Evolutionary conservation across 2,329 filamentous ascomycete genomes (phyloP), one percentile per base, ranked within the genome.

Genomic region (Aspergillus sp.): DNA sequence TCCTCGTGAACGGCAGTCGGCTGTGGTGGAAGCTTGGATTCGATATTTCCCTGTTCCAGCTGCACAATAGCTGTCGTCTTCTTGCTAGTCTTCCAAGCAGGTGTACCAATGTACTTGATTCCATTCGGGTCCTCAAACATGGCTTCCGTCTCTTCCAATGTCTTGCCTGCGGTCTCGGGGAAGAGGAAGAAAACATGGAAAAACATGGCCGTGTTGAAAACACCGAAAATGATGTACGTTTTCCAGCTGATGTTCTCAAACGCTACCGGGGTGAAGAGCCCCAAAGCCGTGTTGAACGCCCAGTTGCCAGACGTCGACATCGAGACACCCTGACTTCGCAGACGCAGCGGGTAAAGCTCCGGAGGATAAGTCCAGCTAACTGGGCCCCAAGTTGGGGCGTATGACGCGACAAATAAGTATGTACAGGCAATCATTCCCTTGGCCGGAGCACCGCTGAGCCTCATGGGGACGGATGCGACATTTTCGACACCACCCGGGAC

Each of bases 91-190:
- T 67, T 65, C 71, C 70, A 73, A 1, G 70, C 59, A 8, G 52
- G 45, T 1, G 66, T 62, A 0, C 64, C 59, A 8, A 61, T 35
- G 41, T 55, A 58, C 34, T 48, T 51, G 27, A 55, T 45, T 5
- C 59, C 58, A 9, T 57, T 46, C 11, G 63, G 61, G 28, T 66
- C 62, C 31, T 62, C 63, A 57, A 90, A 90, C 50, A 90, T 82
- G 5, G 81, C 78, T 52, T 86, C 84, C 61, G 88, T 83, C 64
- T 90, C 85, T 61, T 90, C 86, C 0, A 90, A 77, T 0, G 83
- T 84, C 67, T 81, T 86, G 9, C 85, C 84, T 33, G 81, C 79
- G 0, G 85, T 88, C 66, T 88, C 78, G 0, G 82, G 83, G 53
- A 80, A 81, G 11, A 75, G 64, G 50, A 90, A 72, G 61, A 78